phyloP scores from a whole-genome alignment of 495 filamentous ascomycete genomes.

The Aspergillus ostianus region DNA sequence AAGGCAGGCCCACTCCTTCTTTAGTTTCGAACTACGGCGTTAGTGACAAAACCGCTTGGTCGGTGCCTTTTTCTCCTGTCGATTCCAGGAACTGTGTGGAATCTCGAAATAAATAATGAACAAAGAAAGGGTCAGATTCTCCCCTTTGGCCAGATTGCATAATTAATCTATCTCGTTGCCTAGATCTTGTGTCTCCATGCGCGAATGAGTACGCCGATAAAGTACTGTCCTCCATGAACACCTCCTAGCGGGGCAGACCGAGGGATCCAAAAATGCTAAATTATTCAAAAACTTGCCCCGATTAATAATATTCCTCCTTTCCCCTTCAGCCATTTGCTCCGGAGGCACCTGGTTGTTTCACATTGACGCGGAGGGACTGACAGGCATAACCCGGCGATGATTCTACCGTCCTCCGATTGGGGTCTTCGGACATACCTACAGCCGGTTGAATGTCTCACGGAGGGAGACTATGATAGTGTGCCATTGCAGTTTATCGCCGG shows the following conservation, averaged over 20 bases:
- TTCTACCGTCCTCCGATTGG: not conserved
- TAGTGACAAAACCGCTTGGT: not conserved
- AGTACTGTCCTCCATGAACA: not conserved
- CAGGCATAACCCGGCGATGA: not conserved
- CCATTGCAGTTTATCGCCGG: no score
- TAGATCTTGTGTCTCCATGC: not conserved
- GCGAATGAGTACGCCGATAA: not conserved
- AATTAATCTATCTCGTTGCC: not conserved
- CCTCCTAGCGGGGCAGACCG: conserved; percentile 2
- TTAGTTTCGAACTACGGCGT: not conserved
- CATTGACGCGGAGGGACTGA: not conserved
- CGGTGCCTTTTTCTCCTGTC: no score
- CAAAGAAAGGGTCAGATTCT: not conserved
- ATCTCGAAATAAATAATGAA: not conserved
- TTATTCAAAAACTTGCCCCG: not conserved
- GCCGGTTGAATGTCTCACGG: not conserved
- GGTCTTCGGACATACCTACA: not conserved
- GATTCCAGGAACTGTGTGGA: not conserved
- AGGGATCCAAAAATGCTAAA: not conserved
- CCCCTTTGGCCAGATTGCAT: not conserved
- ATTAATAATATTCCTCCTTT: not conserved
- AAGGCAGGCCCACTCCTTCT: not conserved
- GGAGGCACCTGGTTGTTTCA: conserved; percentile 1
- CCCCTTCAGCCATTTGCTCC: not conserved
- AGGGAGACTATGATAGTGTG: not conserved